Percentiles rank a stretch among this genome's conserved stretches.
Conservation (phyloP, 2,329 filamentous ascomycete species). For the Leptographium flavum region DNA sequence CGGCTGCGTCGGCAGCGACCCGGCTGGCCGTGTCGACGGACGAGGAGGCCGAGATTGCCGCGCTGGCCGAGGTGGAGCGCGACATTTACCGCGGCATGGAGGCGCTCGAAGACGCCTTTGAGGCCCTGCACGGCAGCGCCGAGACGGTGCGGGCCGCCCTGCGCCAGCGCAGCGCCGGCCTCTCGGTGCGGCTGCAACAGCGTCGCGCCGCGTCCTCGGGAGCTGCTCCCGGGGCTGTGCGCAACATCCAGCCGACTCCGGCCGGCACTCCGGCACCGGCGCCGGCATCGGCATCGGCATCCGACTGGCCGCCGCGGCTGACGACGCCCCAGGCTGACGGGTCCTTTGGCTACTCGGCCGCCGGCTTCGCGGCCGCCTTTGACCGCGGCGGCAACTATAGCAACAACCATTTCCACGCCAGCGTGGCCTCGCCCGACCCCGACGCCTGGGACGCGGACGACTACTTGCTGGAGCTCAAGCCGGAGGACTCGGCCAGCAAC, state of each 20-base stretch:
- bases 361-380: not conserved
- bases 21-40: constrained; percentile 66
- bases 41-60: constrained; percentile 85
- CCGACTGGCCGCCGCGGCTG: not conserved
- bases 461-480: constrained; percentile 48
- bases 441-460: constrained; percentile 45
- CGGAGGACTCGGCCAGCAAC: constrained; percentile 70
- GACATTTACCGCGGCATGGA: constrained; percentile 95
- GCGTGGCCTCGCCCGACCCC: constrained; percentile 28
- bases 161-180: constrained; percentile 67
- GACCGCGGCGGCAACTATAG: not conserved
- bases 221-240: no score
- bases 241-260: constrained; percentile 37
- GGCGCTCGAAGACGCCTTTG: constrained; percentile 83
- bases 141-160: constrained; percentile 67
- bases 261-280: not conserved
- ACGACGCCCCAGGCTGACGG: not conserved
- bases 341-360: not conserved
- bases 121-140: constrained; percentile 74
- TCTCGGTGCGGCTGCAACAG: constrained; percentile 50
- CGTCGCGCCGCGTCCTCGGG: constrained; percentile 21
- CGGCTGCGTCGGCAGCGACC: constrained; percentile 30
- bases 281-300: not conserved
- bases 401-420: constrained; percentile 6
- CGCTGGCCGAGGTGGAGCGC: constrained; percentile 78